Evolutionary conservation across 2,329 filamentous ascomycete genomes (phyloP).

Genomic region (Thelonectria rubi): DNA sequence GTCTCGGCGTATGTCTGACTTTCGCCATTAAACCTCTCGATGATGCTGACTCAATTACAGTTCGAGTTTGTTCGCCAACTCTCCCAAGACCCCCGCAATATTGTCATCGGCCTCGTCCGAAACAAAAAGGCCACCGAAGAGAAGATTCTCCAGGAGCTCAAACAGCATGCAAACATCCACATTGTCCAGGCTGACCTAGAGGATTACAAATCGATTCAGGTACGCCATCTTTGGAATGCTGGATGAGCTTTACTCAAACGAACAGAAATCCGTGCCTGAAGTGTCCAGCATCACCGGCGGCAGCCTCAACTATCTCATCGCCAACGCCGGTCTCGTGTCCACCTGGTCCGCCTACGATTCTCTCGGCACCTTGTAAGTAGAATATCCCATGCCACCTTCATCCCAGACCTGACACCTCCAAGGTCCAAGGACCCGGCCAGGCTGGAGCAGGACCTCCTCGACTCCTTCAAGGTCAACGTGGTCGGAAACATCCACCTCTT

Average conservation of each 20-base stretch:
- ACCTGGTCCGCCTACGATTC: slow-evolving; percentile 38
- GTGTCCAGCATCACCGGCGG: slow-evolving; percentile 47
- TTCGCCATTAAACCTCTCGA: not conserved
- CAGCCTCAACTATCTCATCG: slow-evolving; percentile 61
- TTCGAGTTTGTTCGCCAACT: slow-evolving; percentile 51
- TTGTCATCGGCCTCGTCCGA: slow-evolving; percentile 55
- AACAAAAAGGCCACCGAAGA: slow-evolving; percentile 51
- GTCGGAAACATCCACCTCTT: slow-evolving; percentile 62
- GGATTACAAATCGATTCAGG: slow-evolving; percentile 22
- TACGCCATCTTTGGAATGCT: accelerated
- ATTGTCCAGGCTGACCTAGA: slow-evolving; percentile 28
- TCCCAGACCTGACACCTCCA: not conserved
- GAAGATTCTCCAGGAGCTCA: slow-evolving; percentile 46
- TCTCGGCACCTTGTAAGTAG: slow-evolving; percentile 25
- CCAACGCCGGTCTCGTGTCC: slow-evolving; percentile 55
- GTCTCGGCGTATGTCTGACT: slow-evolving; percentile 1
- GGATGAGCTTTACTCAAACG: not conserved
- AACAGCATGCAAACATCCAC: slow-evolving; percentile 38
- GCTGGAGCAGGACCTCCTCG: slow-evolving; percentile 30
- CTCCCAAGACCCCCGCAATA: slow-evolving; percentile 52
- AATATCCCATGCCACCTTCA: not conserved
- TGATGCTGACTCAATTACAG: slow-evolving; percentile 11
- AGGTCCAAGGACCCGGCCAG: slow-evolving; percentile 28
- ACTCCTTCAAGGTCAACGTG: slow-evolving; percentile 57
- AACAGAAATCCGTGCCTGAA: slow-evolving; percentile 39